These are phyloP conservation scores for Talaromyces amestolkiae DNA, from an alignment of 2,329 filamentous ascomycete species.

Conservation along the genomic window DNA sequence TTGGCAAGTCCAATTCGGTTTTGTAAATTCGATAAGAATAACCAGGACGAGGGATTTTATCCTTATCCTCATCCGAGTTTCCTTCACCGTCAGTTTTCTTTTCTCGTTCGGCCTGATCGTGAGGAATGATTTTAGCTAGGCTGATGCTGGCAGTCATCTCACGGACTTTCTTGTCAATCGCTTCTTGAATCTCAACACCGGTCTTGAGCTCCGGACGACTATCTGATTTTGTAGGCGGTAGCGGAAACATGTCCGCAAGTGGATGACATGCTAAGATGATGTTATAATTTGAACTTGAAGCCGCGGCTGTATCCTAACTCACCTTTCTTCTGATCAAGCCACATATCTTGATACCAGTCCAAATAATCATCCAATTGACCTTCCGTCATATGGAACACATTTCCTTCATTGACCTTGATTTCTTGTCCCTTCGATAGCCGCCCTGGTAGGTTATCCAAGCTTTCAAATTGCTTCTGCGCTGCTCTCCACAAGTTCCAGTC, in stretches of 20 bases:
- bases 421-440: slow-evolving; percentile 49
- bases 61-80: slow-evolving; percentile 18
- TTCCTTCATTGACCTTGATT: slow-evolving; percentile 57
- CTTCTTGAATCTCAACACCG: slow-evolving; percentile 25
- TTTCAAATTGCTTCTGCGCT: slow-evolving; percentile 45
- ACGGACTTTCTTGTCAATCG: slow-evolving; percentile 40
- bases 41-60: slow-evolving; percentile 46
- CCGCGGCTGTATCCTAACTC: background rate
- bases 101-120: slow-evolving; percentile 27
- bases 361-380: slow-evolving; percentile 71
- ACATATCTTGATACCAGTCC: slow-evolving; percentile 72
- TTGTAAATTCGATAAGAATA: slow-evolving; percentile 52
- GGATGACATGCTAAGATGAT: slow-evolving; percentile 25
- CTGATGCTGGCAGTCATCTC: slow-evolving; percentile 45
- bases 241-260: slow-evolving; percentile 46
- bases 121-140: slow-evolving; percentile 38
- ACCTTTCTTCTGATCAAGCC: slow-evolving; percentile 42
- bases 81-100: background rate
- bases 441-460: slow-evolving; percentile 30
- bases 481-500: slow-evolving; percentile 71
- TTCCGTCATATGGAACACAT: slow-evolving; percentile 61
- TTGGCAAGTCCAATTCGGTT: slow-evolving; percentile 47
- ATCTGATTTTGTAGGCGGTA: slow-evolving; percentile 23
- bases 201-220: background rate
- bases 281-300: slow-evolving; percentile 7